A percentile compares a stretch with the other conserved stretches of the same genome.
phyloP scores from a whole-genome alignment of 2,329 filamentous ascomycete species.

The Hymenoscyphus albidus region DNA sequence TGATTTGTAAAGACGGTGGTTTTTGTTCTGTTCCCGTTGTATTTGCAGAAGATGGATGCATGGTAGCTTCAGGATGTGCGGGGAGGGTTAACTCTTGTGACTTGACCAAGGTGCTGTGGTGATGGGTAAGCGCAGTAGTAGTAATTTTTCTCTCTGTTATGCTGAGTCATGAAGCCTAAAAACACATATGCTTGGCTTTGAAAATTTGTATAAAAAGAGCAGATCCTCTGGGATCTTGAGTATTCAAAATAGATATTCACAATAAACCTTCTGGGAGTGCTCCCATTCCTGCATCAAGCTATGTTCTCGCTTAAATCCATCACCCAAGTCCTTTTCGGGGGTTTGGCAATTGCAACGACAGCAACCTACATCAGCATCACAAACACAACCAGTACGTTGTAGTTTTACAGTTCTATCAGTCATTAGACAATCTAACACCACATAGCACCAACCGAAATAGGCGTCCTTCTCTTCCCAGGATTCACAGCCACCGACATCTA shows the following conservation, averaged over 20 bases:
- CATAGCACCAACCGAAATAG: conserved; percentile 33
- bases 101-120: neutral
- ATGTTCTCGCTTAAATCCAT: neutral
- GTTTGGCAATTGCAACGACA: neutral
- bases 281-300: neutral
- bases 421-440: neutral
- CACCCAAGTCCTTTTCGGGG: neutral
- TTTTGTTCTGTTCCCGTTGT: neutral
- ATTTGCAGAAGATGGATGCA: neutral
- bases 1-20: neutral
- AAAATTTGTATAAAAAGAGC: neutral
- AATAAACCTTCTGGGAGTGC: neutral
- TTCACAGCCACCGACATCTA: conserved; percentile 33
- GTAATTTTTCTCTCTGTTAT: neutral
- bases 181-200: neutral
- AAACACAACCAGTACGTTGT: conserved; percentile 3
- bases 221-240: neutral
- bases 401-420: too few relatives aligned
- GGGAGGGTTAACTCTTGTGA: neutral
- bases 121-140: neutral
- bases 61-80: neutral
- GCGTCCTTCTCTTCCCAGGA: conserved; percentile 41
- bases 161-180: neutral
- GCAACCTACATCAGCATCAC: neutral
- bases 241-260: neutral